Evolutionary conservation across 2,329 filamentous ascomycete species (phyloP), one percentile per base, ranked within the genome.

Genomic region (Macrophomina phaseolina): DNA sequence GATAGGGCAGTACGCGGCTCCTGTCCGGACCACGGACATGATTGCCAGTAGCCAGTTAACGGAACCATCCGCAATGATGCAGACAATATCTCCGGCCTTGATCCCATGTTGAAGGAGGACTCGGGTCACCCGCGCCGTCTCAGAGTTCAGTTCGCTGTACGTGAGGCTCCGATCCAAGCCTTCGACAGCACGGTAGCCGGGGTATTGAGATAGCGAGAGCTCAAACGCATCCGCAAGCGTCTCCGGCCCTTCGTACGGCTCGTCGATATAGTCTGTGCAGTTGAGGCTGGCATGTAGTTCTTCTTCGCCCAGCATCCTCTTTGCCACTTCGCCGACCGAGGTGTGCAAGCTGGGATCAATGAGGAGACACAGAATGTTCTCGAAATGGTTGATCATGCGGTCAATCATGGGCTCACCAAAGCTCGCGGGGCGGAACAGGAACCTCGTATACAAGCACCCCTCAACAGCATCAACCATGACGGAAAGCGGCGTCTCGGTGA

Each of bases 51-150:
- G 48, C 68, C 68, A 69, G 5, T 65, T 23, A 12, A 67, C 18
- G 3, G 65, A 67, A 9, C 68, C 68, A 49, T 69, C 68, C 12
- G 65, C 64, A 28, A 67, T 28, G 23, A 69, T 18, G n/a, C 53
- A 56, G 8, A 66, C 49, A 23, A 64, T 46, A 5, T 64, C 32
- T 30, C 51, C 51, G 2, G 67, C 23, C 36, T 66, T 42, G 23
- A 49, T n/a, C 14, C 34, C 34, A 8, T 62, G 48, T 12, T 42
- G 12, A 2, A 61, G 9, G 11, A 68, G 62, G 9, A 11, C 36
- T 14, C 30, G 53, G 1, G 52, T 45, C 28, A 62, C 45, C 6
- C 30, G 23, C 2, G n/a, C 18, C 5, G 40, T 65, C 18, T 56
- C 40, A 8, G 30, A 14, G 30, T 66, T 36, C 38, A 68, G 49